Evolutionary conservation across 1,139 yeast species (phyloP).

Genomic region (Zygoascus hellenicus): DNA sequence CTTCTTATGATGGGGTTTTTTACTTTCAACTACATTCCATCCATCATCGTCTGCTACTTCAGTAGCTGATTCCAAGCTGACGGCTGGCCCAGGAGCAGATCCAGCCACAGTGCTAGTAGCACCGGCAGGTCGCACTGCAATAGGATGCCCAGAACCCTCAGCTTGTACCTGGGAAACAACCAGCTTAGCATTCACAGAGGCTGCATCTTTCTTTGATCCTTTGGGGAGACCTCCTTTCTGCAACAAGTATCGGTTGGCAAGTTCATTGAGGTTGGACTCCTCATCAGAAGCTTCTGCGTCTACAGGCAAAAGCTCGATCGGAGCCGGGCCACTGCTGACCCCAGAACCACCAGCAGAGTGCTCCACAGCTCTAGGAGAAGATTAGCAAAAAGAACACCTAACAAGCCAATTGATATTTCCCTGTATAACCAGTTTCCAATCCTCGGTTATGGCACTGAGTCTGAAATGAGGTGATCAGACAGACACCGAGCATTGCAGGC

Average conservation of each 20-base stretch:
- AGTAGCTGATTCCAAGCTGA: slow-evolving; percentile 13
- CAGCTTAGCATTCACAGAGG: slow-evolving; percentile 14
- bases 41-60: slow-evolving; percentile 29
- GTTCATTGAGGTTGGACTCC: slow-evolving; percentile 12
- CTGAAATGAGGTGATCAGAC: too few species aligned
- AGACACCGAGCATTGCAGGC: too few species aligned
- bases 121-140: not conserved
- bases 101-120: slow-evolving; percentile 44
- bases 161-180: slow-evolving; percentile 9
- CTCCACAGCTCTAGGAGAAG: not conserved
- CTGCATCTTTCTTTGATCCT: slow-evolving; percentile 10
- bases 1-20: slow-evolving; percentile 15
- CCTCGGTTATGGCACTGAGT: not conserved
- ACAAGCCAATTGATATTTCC: too few species aligned
- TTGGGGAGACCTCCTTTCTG: slow-evolving; percentile 13
- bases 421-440: not conserved
- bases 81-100: slow-evolving; percentile 84
- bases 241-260: slow-evolving; percentile 14
- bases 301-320: slow-evolving; percentile 8
- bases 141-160: not conserved
- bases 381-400: slow-evolving; percentile 1
- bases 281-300: slow-evolving; percentile 10
- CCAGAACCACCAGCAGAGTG: not conserved
- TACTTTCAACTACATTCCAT: slow-evolving; percentile 32
- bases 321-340: not conserved